Percentiles rank a stretch among this genome's conserved stretches.
Conservation (phyloP, 257 asterid genomes). For the Vinca minor region DNA sequence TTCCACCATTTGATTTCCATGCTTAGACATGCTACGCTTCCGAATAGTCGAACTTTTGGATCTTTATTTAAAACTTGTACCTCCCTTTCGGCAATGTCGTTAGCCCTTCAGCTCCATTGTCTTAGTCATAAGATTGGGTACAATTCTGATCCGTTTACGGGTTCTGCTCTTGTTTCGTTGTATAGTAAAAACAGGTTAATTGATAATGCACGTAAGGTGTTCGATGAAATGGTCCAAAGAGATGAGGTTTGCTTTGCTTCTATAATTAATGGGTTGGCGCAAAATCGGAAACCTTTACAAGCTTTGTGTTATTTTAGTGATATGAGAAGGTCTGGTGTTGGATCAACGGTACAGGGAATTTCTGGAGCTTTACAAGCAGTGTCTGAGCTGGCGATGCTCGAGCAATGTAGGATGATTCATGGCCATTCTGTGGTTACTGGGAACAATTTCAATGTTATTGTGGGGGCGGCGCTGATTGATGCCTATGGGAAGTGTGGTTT, state of each 20-base stretch:
- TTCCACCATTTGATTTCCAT: constrained; percentile 52
- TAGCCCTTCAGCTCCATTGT: constrained; percentile 58
- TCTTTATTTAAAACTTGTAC: constrained; percentile 61
- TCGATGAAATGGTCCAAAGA: constrained; percentile 51
- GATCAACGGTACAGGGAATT: constrained; percentile 46
- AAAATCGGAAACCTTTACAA: constrained; percentile 37
- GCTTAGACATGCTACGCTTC: constrained; percentile 61
- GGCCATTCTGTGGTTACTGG: constrained; percentile 58
- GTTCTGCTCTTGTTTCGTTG: constrained; percentile 49
- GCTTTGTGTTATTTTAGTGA: constrained; percentile 46
- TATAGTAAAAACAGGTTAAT: constrained; percentile 34
- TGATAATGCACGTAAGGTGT: constrained; percentile 45
- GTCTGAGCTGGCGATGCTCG: constrained; percentile 56
- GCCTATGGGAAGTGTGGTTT: constrained; percentile 81
- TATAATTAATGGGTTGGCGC: constrained; percentile 59
- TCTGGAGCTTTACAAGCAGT: constrained; percentile 67
- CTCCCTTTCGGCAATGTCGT: constrained; percentile 16
- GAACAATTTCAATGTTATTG: constrained; percentile 32
- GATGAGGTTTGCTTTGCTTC: constrained; percentile 68
- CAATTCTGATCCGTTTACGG: constrained; percentile 39
- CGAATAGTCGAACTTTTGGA: constrained; percentile 52
- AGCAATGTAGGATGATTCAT: constrained; percentile 61
- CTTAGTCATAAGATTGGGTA: constrained; percentile 41
- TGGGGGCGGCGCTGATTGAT: constrained; percentile 56
- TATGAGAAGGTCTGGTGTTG: constrained; percentile 42